These are phyloP conservation scores for Xylaria intraflava DNA, from an alignment of 495 filamentous ascomycete species.

Conservation along the genomic window DNA sequence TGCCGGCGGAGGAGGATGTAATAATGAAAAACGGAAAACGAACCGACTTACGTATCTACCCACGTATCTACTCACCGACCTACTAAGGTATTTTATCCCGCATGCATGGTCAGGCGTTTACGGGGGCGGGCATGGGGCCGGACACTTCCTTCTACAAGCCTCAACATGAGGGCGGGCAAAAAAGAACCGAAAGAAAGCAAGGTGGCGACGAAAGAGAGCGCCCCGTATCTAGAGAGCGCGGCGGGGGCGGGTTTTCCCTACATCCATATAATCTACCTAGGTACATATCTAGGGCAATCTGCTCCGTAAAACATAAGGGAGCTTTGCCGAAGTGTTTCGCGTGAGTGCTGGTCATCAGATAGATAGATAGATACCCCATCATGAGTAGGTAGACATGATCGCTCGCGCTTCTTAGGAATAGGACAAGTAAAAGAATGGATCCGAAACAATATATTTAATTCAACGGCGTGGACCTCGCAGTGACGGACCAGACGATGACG, in stretches of 20 bases:
- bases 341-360: not conserved
- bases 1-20: not conserved
- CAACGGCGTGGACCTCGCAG: too few relatives aligned
- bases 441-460: not conserved
- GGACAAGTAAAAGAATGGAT: not conserved
- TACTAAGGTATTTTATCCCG: not conserved
- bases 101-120: slow-evolving; percentile 15
- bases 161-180: not conserved
- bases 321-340: not conserved
- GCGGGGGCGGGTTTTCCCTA: not conserved
- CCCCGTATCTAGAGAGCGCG: not conserved
- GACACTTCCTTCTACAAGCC: not conserved
- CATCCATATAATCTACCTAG: not conserved
- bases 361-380: not conserved
- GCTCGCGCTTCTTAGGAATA: not conserved
- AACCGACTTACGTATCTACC: not conserved
- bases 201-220: not conserved
- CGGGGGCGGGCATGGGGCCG: not conserved
- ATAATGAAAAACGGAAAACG: not conserved
- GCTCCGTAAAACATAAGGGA: not conserved
- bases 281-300: not conserved
- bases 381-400: not conserved
- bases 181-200: not conserved
- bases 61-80: not conserved
- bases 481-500: too few relatives aligned